Evolutionary conservation across 805 yeast species (phyloP), one percentile per base, ranked within the genome.

Genomic region (Saccharomyces mikatae): DNA sequence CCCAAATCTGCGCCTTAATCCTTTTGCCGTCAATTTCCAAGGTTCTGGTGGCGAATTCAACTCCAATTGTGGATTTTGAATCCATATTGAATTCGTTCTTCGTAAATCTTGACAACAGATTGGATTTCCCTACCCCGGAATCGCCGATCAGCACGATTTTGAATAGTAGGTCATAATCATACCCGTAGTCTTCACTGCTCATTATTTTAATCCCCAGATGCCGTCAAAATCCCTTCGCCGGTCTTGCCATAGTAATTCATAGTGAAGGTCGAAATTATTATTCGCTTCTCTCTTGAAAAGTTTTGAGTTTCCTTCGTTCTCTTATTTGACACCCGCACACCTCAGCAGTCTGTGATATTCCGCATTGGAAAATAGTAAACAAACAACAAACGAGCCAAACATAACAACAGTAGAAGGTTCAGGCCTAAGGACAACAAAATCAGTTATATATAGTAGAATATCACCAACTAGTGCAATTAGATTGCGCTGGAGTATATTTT

Each of bases 91-190:
- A 92, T 73, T 92, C 98, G 73, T 92, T 91, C 59, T 96, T 83
- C 11, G 98, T 90, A 78, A 92, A 92, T 64, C 99, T 83, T 52
- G 96, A 88, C 54, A 92, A 80, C 56, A 92, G 78, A 75, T 94
- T 94, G 65, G 97, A 89, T 71, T 92, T 92, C 57, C 99, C 99
- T 51, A 94, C 98, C 54, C 97, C 96, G 11, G 96, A 88, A 71
- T 94, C 98, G 48, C 98, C 98, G 70, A 94, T 92, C 70, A 92
- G 81, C 44, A 92, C 98, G 62, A 94, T 80, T 64, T 91, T 92
- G 79, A 91, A 92, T 58, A 92, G 80, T 72, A 86, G 91, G 72
- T 92, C 98, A 80, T 94, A 87, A 63, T 87, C 95, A 66, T 80
- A 81, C 26, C 84, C 79, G 66, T 80, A 87, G 64, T 87, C 92